A percentile compares a stretch with the other conserved stretches of the same genome.
phyloP scores from a whole-genome alignment of 768 basidiomycete species.

The Tricholoma sp. region DNA sequence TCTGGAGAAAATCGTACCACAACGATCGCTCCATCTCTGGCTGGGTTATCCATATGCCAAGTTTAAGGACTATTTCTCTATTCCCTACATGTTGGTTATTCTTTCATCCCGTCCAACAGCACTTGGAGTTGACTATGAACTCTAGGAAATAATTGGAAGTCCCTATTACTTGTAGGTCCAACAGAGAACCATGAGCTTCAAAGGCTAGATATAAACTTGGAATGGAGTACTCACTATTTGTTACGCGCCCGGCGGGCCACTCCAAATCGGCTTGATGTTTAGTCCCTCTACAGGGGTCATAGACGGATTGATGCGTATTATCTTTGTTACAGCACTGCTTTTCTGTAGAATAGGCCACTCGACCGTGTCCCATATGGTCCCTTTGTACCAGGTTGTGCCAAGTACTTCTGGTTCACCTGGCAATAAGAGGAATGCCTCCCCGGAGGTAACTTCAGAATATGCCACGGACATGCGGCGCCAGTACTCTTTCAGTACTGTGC shows the following conservation, averaged over 20 bases:
- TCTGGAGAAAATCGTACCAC: too few relatives aligned
- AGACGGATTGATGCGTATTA: background rate
- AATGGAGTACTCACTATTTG: background rate
- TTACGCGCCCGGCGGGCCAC: background rate
- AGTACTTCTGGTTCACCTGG: background rate
- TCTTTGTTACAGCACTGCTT: background rate
- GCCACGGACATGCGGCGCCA: background rate
- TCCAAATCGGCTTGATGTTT: background rate
- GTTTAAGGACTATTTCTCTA: too few relatives aligned
- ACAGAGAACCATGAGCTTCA: background rate
- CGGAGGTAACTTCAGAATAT: background rate
- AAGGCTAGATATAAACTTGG: background rate
- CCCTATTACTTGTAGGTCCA: background rate
- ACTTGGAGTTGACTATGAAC: too few relatives aligned
- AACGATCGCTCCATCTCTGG: too few relatives aligned
- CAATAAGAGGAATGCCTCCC: background rate
- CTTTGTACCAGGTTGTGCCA: background rate
- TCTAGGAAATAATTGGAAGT: too few relatives aligned
- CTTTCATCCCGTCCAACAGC: too few relatives aligned
- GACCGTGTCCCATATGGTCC: background rate
- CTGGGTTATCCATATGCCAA: too few relatives aligned
- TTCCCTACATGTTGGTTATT: too few relatives aligned
- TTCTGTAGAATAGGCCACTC: background rate
- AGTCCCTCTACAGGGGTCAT: background rate
- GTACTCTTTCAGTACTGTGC: background rate